Evolutionary conservation across 176 grass and related monocot genomes (phyloP), one percentile per base, ranked within the genome.

Genomic region (Oryza officinalis): DNA sequence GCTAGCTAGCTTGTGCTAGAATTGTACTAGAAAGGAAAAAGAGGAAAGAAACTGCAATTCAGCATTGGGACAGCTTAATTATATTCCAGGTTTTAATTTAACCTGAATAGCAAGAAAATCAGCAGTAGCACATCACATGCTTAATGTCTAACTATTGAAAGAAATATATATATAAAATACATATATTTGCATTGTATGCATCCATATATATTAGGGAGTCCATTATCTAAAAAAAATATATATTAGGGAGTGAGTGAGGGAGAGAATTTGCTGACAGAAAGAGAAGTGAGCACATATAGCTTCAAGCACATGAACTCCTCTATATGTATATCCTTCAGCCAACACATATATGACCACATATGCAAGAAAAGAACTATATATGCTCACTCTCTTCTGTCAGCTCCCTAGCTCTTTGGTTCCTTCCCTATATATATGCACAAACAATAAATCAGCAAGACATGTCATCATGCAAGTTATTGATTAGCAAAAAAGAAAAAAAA

Each of bases 321-420:
- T 38, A 41, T 27, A 38, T 20, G 6, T 74, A 0, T 35, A 35
- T 35, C 5, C 10, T 28, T n/a, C 50, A 41, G 67, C 0, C 35
- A 20, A 33, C 65, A 22, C 9, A 68, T 20, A 59, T 33, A 33
- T 33, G 32, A 59, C 20, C 52, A 41, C 67, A 71, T 25, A 88
- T 79, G 81, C 87, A 84, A 83, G 71, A 75, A 91, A 87, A 87
- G 18, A 67, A 91, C 80, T 49, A 87, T 84, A 37, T 87, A 80
- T 87, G 80, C 89, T 83, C 89, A 87, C 79, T 86, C 79, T 86
- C 84, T 91, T 74, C 71, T 74, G 71, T 74, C 71, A 15, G 71
- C 23, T 49, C 14, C 71, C 43, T 10, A 2, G 20, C 8, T 41
- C 71, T 27, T 41, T 43, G 27, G 6, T 74, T n/a, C 40, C 40